These are phyloP conservation scores for Candida maltosa DNA, from an alignment of 805 yeast species.

Conservation along the genomic window DNA sequence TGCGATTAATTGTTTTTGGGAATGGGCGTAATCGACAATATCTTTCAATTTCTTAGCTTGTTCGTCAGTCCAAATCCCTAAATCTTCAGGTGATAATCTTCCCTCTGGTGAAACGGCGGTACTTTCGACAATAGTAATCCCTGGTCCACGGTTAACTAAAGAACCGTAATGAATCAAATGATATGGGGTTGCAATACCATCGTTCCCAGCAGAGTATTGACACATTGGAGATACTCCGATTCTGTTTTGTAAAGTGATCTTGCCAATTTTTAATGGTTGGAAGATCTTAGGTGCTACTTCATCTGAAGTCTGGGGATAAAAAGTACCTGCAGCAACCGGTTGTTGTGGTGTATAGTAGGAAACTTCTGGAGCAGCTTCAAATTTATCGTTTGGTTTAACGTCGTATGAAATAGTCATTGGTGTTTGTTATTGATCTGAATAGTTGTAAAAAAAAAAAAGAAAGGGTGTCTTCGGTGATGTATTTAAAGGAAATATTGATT, in stretches of 20 bases:
- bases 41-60: conserved; percentile 40
- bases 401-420: conserved; percentile 4
- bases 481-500: no score
- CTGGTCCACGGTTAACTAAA: conserved; percentile 47
- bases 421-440: no score
- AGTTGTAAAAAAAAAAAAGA: no score
- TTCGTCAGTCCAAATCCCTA: conserved; percentile 50
- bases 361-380: conserved; percentile 10
- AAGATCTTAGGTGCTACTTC: conserved; percentile 36
- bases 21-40: conserved; percentile 44
- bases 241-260: conserved; percentile 44
- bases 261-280: conserved; percentile 40
- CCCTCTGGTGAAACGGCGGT: conserved; percentile 39
- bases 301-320: conserved; percentile 14
- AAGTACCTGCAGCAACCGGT: conserved; percentile 30
- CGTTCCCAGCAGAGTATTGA: conserved; percentile 40
- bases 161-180: conserved; percentile 50
- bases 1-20: conserved; percentile 45
- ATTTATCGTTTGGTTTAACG: conserved; percentile 7
- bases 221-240: conserved; percentile 59
- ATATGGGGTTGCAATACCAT: conserved; percentile 42
- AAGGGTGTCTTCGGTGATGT: no score
- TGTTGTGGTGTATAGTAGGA: conserved; percentile 29
- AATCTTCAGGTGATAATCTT: conserved; percentile 39
- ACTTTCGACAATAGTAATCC: conserved; percentile 47